Evolutionary conservation across 371 early-diverging fungal genomes (phyloP).

Genomic region (Neoconidiobolus thromboides): DNA sequence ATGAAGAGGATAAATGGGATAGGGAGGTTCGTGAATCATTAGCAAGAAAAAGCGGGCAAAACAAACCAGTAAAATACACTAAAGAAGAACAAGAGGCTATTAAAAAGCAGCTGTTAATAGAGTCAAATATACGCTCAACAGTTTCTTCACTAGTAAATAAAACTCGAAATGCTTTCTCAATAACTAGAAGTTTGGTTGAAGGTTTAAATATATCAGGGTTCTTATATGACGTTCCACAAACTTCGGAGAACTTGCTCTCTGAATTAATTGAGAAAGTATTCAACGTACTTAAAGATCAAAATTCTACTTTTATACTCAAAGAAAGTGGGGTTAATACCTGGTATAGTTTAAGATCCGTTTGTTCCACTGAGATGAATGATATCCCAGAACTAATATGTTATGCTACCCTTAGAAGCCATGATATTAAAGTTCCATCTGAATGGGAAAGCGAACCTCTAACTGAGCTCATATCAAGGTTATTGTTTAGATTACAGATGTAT

Average conservation of each 20-base stretch:
- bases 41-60: slow-evolving; percentile 39
- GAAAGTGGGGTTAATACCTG: slow-evolving; percentile 33
- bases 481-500: slow-evolving; percentile 51
- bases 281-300: slow-evolving; percentile 21
- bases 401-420: slow-evolving; percentile 8
- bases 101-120: slow-evolving; percentile 50
- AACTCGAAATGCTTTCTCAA: neutral
- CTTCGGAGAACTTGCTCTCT: slow-evolving; percentile 19
- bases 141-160: slow-evolving; percentile 20
- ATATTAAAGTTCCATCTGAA: slow-evolving; percentile 29
- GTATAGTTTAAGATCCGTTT: slow-evolving; percentile 19
- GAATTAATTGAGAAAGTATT: slow-evolving; percentile 25
- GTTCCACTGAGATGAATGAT: neutral
- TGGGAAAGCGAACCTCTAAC: slow-evolving; percentile 48
- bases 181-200: slow-evolving; percentile 15
- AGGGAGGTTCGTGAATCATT: slow-evolving; percentile 58
- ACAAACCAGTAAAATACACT: slow-evolving; percentile 28
- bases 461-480: slow-evolving; percentile 40
- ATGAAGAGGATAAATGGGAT: slow-evolving; percentile 67
- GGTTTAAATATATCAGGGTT: slow-evolving; percentile 46
- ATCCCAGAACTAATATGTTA: slow-evolving; percentile 1
- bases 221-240: slow-evolving; percentile 34
- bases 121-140: slow-evolving; percentile 41
- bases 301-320: slow-evolving; percentile 33
- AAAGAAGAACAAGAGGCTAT: slow-evolving; percentile 70